These are phyloP conservation scores for Calocybe cyanea DNA, from an alignment of 768 basidiomycete genomes.

Conservation along the genomic window DNA sequence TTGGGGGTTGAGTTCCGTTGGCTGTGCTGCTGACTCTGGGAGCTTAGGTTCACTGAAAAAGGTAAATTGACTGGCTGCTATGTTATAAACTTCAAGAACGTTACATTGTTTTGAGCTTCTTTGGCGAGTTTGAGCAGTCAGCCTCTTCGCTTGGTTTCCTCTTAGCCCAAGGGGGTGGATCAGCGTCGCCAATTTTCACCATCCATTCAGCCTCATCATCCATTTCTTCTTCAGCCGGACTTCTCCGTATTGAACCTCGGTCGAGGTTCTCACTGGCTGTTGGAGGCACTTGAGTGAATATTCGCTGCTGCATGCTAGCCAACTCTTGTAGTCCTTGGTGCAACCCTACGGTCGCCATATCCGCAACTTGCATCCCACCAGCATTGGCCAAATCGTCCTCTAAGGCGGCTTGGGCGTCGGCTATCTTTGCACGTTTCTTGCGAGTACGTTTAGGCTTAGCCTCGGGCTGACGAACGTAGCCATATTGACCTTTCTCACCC, in stretches of 20 bases:
- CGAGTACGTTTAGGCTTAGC: conserved; percentile 59
- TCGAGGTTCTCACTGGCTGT: conserved; percentile 23
- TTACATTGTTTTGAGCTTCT: conserved; percentile 42
- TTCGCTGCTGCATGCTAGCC: conserved; percentile 6
- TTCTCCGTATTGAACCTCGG: conserved; percentile 31
- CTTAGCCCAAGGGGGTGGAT: conserved; percentile 71
- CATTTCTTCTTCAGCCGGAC: conserved; percentile 64
- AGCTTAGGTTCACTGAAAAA: conserved; percentile 14
- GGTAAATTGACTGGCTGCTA: neutral
- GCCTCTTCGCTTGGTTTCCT: conserved; percentile 42
- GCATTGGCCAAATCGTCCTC: conserved; percentile 17
- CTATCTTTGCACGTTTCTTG: conserved; percentile 40
- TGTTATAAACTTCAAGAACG: neutral
- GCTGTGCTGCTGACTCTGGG: conserved; percentile 1
- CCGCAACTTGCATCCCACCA: conserved; percentile 16
- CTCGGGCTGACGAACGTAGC: conserved; percentile 73
- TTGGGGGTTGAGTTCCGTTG: conserved; percentile 24
- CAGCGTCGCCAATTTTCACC: conserved; percentile 56
- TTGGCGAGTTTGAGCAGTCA: conserved; percentile 30
- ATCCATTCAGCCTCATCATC: conserved; percentile 67
- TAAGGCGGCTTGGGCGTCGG: conserved; percentile 22
- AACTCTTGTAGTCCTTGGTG: conserved; percentile 14
- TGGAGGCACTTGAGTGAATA: conserved; percentile 21
- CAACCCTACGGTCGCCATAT: conserved; percentile 14
- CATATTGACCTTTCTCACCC: conserved; percentile 80